These are phyloP conservation scores for Aspergillus nanangensis DNA, from an alignment of 495 filamentous ascomycete genomes.

Conservation along the genomic window DNA sequence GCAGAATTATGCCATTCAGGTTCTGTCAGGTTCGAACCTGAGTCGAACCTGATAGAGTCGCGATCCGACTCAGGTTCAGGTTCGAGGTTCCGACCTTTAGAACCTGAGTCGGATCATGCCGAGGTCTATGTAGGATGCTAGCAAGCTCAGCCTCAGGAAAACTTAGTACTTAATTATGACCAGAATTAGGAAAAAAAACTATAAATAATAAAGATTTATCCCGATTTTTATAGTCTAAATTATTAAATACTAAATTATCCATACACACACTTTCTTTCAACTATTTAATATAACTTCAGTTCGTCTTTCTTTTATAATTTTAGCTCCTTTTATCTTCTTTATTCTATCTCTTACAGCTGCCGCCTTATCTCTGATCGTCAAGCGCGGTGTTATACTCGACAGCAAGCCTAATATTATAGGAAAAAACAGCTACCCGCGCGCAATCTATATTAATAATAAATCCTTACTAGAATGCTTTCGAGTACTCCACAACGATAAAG, in stretches of 20 bases:
- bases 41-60: neutral
- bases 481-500: neutral
- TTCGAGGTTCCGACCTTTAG: no score
- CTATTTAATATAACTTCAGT: neutral
- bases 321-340: neutral
- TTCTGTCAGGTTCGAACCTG: no score
- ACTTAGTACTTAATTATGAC: neutral
- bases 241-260: neutral
- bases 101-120: no score
- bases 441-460: conserved; percentile 5
- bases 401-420: neutral
- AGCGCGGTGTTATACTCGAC: neutral
- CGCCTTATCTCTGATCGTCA: neutral
- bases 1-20: no score
- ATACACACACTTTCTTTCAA: neutral
- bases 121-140: no score
- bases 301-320: neutral
- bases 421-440: conserved; percentile 2
- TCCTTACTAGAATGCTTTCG: conserved; percentile 3
- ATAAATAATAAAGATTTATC: neutral
- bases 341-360: neutral
- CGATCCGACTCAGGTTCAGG: no score
- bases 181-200: neutral
- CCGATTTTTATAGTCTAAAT: neutral
- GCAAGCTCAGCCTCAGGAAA: neutral